These are phyloP conservation scores for Mycena rebaudengoi DNA, from an alignment of 768 basidiomycete genomes.

Conservation along the genomic window DNA sequence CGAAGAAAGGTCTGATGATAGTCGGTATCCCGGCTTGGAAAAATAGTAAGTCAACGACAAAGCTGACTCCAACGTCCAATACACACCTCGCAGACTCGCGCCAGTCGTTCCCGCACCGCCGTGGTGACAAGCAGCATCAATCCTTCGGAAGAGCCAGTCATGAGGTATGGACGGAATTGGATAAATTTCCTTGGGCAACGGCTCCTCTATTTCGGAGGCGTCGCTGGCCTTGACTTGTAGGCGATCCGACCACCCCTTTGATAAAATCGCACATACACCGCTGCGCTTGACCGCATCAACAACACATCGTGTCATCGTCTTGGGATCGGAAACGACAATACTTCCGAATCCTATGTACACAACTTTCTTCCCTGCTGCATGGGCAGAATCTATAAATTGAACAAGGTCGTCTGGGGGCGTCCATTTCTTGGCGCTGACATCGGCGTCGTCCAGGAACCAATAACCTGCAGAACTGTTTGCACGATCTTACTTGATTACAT, in stretches of 20 bases:
- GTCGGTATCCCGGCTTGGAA: conserved; percentile 95
- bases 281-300: conserved; percentile 88
- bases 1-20: conserved; percentile 97
- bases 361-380: conserved; percentile 80
- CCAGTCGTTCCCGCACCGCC: conserved; percentile 98
- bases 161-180: conserved; percentile 89
- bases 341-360: conserved; percentile 99
- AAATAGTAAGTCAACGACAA: not conserved
- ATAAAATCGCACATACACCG: conserved; percentile 91
- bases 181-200: conserved; percentile 83
- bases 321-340: conserved; percentile 96
- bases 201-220: conserved; percentile 68
- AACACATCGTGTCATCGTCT: conserved; percentile 89
- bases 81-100: conserved; percentile 87
- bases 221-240: conserved; percentile 72
- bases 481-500: not conserved
- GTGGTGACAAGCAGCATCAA: conserved; percentile 86
- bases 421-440: conserved; percentile 92
- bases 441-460: conserved; percentile 96
- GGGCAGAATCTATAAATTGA: conserved; percentile 84
- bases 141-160: conserved; percentile 93
- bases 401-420: conserved; percentile 81
- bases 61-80: not conserved
- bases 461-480: too few species aligned
- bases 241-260: conserved; percentile 98